Conservation (phyloP, 371 early-diverging fungal genomes). For the Homolaphlyctis polyrhiza region DNA sequence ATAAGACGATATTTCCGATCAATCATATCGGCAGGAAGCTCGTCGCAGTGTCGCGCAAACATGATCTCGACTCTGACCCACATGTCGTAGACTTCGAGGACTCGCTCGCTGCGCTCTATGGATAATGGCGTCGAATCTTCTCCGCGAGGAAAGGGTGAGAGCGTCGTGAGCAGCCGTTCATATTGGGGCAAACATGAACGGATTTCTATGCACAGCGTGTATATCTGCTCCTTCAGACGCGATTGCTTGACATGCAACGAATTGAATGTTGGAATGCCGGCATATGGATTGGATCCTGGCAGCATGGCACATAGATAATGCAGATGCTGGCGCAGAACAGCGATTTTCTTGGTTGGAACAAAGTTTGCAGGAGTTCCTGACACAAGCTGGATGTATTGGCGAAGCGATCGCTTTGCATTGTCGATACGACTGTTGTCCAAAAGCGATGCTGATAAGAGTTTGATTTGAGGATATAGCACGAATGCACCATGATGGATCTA, state of each 20-base stretch:
- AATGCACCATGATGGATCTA: no score
- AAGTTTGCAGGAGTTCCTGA: neutral
- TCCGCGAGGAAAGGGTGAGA: conserved; percentile 30
- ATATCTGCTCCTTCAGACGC: no score
- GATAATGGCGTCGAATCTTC: conserved; percentile 21
- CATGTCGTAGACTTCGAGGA: conserved; percentile 34
- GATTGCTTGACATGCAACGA: no score
- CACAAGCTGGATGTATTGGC: neutral
- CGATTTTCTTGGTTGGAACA: neutral
- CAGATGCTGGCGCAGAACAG: neutral
- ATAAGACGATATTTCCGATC: conserved; percentile 26
- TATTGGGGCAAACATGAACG: conserved; percentile 17
- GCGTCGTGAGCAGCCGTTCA: conserved; percentile 24
- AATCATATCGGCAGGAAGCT: conserved; percentile 16
- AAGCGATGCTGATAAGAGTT: no score
- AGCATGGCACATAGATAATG: neutral
- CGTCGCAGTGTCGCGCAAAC: conserved; percentile 8
- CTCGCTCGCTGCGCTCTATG: conserved; percentile 19
- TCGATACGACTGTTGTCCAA: neutral
- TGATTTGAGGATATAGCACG: neutral
- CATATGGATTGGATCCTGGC: neutral
- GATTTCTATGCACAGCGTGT: no score
- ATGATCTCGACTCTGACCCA: conserved; percentile 19
- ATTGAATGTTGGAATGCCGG: neutral
- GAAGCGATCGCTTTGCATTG: neutral